phyloP scores from a whole-genome alignment of 23 red algal species.

The Chondrus crispus region DNA sequence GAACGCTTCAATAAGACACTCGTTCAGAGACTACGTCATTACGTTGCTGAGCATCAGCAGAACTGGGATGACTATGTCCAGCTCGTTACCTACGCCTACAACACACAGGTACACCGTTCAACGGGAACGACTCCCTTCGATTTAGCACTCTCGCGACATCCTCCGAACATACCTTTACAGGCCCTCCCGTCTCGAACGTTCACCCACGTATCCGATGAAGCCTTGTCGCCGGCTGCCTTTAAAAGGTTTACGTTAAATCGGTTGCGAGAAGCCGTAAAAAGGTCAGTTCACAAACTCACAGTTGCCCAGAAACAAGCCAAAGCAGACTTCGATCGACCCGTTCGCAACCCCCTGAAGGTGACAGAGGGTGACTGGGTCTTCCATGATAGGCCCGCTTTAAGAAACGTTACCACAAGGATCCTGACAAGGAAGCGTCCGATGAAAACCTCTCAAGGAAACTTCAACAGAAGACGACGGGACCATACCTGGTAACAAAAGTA shows the following conservation, averaged over 20 bases:
- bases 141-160: neutral
- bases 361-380: neutral
- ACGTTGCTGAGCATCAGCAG: neutral
- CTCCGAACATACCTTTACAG: neutral
- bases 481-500: neutral
- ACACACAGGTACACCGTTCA: constrained; percentile 18
- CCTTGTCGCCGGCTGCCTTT: neutral
- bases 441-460: neutral
- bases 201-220: neutral
- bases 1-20: neutral
- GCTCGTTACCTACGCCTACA: neutral
- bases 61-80: constrained; percentile 2
- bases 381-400: neutral
- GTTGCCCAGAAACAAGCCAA: neutral
- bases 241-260: neutral
- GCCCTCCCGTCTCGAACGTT: neutral
- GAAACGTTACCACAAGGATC: neutral
- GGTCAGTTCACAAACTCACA: too few species aligned
- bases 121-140: constrained; percentile 40
- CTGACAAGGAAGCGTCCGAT: neutral
- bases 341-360: neutral
- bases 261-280: too few species aligned
- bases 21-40: neutral
- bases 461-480: neutral
- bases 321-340: neutral